phyloP scores from a whole-genome alignment of 306 rosid species.

The Lagenaria siceraria region DNA sequence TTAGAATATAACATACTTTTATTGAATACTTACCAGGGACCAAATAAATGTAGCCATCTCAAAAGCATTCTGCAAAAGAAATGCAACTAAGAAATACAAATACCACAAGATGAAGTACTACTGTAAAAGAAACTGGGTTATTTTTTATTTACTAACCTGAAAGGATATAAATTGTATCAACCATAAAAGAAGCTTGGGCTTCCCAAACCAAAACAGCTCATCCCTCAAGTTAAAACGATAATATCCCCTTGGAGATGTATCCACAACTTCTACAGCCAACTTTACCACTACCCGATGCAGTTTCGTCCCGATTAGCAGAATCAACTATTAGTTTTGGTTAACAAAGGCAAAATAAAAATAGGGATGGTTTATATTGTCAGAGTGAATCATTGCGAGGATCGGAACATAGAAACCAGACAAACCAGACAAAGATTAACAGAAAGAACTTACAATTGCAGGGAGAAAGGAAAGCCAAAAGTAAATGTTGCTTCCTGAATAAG shows the following conservation, averaged over 20 bases:
- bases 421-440: slow-evolving; percentile 8
- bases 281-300: slow-evolving; percentile 78
- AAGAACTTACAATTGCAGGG: slow-evolving; percentile 68
- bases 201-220: slow-evolving; percentile 89
- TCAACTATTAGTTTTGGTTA: slow-evolving; percentile 33
- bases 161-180: slow-evolving; percentile 70
- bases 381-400: background rate
- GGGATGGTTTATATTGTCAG: background rate
- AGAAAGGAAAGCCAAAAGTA: slow-evolving; percentile 95
- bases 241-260: slow-evolving; percentile 26
- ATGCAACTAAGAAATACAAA: background rate
- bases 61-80: slow-evolving; percentile 70
- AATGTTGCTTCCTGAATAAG: slow-evolving; percentile 61
- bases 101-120: background rate
- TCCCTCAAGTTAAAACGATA: slow-evolving; percentile 55
- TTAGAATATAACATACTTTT: background rate
- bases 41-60: slow-evolving; percentile 90
- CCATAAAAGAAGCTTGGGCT: slow-evolving; percentile 59
- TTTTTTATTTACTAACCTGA: slow-evolving; percentile 32
- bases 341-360: background rate
- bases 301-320: slow-evolving; percentile 73
- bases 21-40: slow-evolving; percentile 67
- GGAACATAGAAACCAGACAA: background rate
- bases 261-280: slow-evolving; percentile 71
- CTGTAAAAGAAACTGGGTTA: background rate